These are phyloP conservation scores for Rhizopogon vulgaris DNA, from an alignment of 768 basidiomycete species.

Conservation along the genomic window DNA sequence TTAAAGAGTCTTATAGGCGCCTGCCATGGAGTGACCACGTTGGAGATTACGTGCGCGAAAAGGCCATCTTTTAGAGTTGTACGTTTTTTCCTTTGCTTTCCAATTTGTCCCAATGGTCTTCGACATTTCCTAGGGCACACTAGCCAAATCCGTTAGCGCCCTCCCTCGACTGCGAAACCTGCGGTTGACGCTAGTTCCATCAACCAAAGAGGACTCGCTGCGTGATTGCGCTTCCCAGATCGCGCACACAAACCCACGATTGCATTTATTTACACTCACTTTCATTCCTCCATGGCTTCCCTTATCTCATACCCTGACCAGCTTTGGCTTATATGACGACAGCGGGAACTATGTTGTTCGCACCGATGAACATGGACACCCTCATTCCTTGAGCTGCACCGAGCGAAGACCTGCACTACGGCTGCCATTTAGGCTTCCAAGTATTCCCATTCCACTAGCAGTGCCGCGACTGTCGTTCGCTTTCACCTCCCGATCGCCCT, in stretches of 20 bases:
- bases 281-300: slow-evolving; percentile 58
- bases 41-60: slow-evolving; percentile 61
- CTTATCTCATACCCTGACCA: slow-evolving; percentile 37
- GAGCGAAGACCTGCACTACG: slow-evolving; percentile 35
- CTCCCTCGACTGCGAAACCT: slow-evolving; percentile 62
- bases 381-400: slow-evolving; percentile 42
- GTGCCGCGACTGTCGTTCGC: slow-evolving; percentile 7
- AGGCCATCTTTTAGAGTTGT: slow-evolving; percentile 73
- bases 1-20: slow-evolving; percentile 60
- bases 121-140: slow-evolving; percentile 21
- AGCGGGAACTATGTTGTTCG: slow-evolving; percentile 52
- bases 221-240: slow-evolving; percentile 54
- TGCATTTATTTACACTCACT: slow-evolving; percentile 56
- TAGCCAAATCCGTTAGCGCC: slow-evolving; percentile 55
- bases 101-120: background rate
- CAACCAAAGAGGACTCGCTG: slow-evolving; percentile 58
- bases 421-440: slow-evolving; percentile 23
- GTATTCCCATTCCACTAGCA: slow-evolving; percentile 22
- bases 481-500: slow-evolving; percentile 36
- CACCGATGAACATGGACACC: slow-evolving; percentile 61
- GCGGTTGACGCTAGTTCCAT: slow-evolving; percentile 58
- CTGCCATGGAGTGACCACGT: slow-evolving; percentile 57
- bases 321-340: slow-evolving; percentile 34
- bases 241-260: slow-evolving; percentile 59
- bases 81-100: slow-evolving; percentile 16